Conservation (phyloP, 345 rosid genomes). For the Syzygium aqueum region DNA sequence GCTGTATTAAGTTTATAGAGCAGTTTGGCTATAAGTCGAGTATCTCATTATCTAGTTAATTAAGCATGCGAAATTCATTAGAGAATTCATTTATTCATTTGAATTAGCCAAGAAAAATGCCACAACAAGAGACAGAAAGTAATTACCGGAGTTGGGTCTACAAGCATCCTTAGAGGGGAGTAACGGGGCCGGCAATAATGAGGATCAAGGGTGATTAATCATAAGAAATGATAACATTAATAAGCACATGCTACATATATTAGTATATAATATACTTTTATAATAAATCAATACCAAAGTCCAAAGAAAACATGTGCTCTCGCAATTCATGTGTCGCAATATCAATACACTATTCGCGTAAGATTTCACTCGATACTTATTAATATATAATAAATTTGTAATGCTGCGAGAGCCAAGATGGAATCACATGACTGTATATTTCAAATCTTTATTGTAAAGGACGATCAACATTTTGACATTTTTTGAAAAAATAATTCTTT, state of each 20-base stretch:
- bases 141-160: not conserved
- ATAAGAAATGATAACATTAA: not conserved
- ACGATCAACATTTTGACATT: no score
- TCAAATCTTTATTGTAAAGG: no score
- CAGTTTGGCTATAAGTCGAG: not conserved
- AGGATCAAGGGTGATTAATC: not conserved
- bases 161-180: not conserved
- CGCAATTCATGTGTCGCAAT: not conserved
- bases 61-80: not conserved
- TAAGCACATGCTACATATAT: not conserved
- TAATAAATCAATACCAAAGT: not conserved
- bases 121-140: rapidly evolving
- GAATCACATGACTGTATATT: not conserved
- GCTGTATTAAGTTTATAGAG: not conserved
- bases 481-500: not conserved
- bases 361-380: not conserved
- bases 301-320: not conserved
- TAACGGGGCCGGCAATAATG: not conserved
- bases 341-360: not conserved
- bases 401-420: not conserved
- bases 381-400: not conserved
- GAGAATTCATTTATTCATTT: not conserved
- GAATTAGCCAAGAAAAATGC: not conserved
- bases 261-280: not conserved
- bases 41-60: not conserved